Base-by-base conservation (phyloP, 768 basidiomycete genomes). In the Pleurotus djamor region DNA sequence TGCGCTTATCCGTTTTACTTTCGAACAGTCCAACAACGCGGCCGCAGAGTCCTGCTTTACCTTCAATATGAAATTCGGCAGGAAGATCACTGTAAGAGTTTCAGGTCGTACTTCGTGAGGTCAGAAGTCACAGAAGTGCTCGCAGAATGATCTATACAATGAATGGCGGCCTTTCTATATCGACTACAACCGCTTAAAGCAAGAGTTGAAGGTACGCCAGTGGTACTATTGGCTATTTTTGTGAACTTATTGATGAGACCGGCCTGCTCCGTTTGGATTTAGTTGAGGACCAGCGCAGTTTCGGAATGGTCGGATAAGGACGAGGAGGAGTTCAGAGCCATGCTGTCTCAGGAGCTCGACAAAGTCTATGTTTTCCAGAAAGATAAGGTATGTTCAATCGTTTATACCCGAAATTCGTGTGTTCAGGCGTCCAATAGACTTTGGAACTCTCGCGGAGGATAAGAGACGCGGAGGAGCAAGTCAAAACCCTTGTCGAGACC, bases 281-380 rank as follows among this genome's bases (percentile, higher is more conserved):
- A 34, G 0, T 16, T 9, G 47, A 48, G 57, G 21, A 47, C 45
- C 34, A 33, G 48, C 17, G 16, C n/a, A 21, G 33, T 12, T 34
- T 12, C 76, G 17, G 70, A 72, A 48, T 98, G 96, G 96, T 83
- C 78, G 35, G 83, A 84, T 48, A 73, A 79, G 12, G 94, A 97
- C 70, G 96, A 98, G 74, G 77, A 78, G 36, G 86, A 91, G 43
- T 98, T 98, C 68, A 88, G 87, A 9, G 72, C 68, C 45, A 83
- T 89, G 77, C 85, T 98, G 57, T 89, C 91, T 67, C 79, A 78
- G 60, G 95, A 98, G 76, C 80, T 98, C 35, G 92, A 95, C 68
- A 98, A 98, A 76, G 88, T 98, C 47, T 89, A 96, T 65, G 87
- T 89, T 67, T 98, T 98, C 69, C 96, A 98, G 70, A 91, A 88